These are phyloP conservation scores for Coemansia sp. DNA, from an alignment of 192 early-diverging fungal species.

Conservation along the genomic window DNA sequence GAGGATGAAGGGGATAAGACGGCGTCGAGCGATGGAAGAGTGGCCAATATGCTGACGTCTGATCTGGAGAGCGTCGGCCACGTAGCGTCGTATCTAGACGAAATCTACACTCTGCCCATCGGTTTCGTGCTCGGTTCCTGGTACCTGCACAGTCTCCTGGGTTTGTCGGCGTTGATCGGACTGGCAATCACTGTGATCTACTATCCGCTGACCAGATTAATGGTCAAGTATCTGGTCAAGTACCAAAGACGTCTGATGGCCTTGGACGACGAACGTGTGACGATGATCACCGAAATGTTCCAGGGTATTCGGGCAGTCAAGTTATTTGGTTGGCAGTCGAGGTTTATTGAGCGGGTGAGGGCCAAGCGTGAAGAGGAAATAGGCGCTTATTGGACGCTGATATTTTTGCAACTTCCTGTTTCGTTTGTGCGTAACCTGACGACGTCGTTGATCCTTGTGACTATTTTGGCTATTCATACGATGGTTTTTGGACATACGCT, in stretches of 20 bases:
- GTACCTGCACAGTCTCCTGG: conserved; percentile 76
- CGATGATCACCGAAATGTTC: conserved; percentile 80
- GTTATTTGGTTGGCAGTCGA: conserved; percentile 82
- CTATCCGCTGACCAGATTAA: conserved; percentile 60
- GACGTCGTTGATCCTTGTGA: conserved; percentile 61
- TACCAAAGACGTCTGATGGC: conserved; percentile 59
- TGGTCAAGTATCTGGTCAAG: conserved; percentile 57
- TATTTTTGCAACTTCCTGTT: conserved; percentile 61
- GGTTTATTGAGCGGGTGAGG: conserved; percentile 69
- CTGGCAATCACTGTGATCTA: conserved; percentile 64
- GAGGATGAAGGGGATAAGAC: conserved; percentile 42
- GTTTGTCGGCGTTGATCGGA: conserved; percentile 79
- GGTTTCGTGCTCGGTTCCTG: conserved; percentile 66
- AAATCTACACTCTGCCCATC: conserved; percentile 66
- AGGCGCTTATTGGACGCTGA: conserved; percentile 54
- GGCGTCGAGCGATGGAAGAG: conserved; percentile 58
- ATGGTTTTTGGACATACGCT: conserved; percentile 58
- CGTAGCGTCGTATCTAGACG: conserved; percentile 58
- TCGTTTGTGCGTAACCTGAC: conserved; percentile 52
- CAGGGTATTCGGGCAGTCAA: conserved; percentile 93
- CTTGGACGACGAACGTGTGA: conserved; percentile 76
- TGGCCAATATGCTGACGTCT: conserved; percentile 72
- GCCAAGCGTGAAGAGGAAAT: conserved; percentile 66
- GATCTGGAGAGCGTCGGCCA: conserved; percentile 70
- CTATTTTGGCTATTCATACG: conserved; percentile 62